phyloP scores from a whole-genome alignment of 2,329 filamentous ascomycete species.

The Xylariaceae sp. region DNA sequence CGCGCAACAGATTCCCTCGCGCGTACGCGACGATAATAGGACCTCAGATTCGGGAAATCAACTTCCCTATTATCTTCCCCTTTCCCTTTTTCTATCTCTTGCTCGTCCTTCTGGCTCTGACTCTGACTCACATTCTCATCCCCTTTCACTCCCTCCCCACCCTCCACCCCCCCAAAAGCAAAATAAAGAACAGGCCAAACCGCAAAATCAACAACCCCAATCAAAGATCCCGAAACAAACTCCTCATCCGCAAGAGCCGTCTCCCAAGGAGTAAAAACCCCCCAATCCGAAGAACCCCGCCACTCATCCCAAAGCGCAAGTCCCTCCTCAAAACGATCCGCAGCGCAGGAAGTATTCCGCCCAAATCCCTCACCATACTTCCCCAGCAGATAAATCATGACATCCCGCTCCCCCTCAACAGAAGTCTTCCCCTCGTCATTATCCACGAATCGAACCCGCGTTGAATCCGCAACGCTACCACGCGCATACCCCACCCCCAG shows the following conservation, averaged over 20 bases:
- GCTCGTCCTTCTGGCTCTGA: neutral
- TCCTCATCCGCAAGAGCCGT: conserved; percentile 34
- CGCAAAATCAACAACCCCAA: conserved; percentile 50
- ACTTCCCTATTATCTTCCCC: neutral
- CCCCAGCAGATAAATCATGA: conserved; percentile 59
- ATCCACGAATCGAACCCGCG: conserved; percentile 55
- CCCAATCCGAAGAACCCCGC: conserved; percentile 23
- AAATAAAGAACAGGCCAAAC: conserved; percentile 53
- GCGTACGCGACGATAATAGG: conserved; percentile 35
- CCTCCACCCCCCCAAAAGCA: conserved; percentile 30
- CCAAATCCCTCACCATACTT: too few species aligned
- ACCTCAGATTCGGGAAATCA: conserved; percentile 39
- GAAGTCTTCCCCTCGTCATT: conserved; percentile 47
- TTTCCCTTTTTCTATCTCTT: neutral
- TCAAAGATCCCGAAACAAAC: conserved; percentile 45
- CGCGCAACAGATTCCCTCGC: conserved; percentile 18
- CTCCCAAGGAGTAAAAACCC: conserved; percentile 42
- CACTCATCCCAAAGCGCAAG: conserved; percentile 38
- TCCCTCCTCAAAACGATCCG: conserved; percentile 45
- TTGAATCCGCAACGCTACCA: conserved; percentile 41
- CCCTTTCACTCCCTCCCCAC: neutral
- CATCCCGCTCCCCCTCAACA: conserved; percentile 48
- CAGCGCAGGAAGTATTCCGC: too few species aligned
- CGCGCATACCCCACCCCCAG: conserved; percentile 43
- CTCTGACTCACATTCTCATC: neutral